phyloP scores from a whole-genome alignment of 139 green algal species.

The Mesotaenium endlicherianum region DNA sequence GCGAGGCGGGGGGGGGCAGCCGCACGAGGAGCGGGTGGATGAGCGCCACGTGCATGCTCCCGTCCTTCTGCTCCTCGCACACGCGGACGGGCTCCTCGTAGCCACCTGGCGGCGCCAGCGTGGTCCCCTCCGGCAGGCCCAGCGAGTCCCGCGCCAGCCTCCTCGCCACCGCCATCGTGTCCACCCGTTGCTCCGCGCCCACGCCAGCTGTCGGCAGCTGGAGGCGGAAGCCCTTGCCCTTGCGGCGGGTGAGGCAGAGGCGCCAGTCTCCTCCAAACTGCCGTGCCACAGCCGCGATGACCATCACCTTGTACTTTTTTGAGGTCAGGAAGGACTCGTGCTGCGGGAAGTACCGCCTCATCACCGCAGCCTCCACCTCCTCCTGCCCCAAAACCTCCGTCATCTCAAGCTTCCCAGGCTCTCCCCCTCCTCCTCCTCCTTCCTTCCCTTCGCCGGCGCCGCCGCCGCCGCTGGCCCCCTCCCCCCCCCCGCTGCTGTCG shows the following conservation, averaged over 20 bases:
- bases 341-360: not conserved
- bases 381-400: not conserved
- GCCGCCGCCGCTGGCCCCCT: no score
- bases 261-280: not conserved
- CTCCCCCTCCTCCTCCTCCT: not conserved
- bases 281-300: not conserved
- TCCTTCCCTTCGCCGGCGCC: no score
- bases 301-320: not conserved
- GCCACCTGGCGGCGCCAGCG: not conserved
- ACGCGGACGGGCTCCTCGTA: not conserved
- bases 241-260: not conserved
- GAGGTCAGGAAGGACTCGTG: not conserved
- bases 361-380: not conserved
- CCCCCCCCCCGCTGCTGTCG: no score
- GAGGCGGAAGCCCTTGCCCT: slow-evolving; percentile 4
- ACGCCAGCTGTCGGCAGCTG: not conserved
- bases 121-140: not conserved
- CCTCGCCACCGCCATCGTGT: not conserved
- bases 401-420: not conserved
- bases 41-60: not conserved
- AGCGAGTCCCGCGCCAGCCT: not conserved
- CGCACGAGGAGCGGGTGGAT: not conserved
- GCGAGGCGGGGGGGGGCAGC: not conserved
- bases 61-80: not conserved
- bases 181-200: no score